Conservation (phyloP, 768 basidiomycete genomes). For the Trametes maxima region DNA sequence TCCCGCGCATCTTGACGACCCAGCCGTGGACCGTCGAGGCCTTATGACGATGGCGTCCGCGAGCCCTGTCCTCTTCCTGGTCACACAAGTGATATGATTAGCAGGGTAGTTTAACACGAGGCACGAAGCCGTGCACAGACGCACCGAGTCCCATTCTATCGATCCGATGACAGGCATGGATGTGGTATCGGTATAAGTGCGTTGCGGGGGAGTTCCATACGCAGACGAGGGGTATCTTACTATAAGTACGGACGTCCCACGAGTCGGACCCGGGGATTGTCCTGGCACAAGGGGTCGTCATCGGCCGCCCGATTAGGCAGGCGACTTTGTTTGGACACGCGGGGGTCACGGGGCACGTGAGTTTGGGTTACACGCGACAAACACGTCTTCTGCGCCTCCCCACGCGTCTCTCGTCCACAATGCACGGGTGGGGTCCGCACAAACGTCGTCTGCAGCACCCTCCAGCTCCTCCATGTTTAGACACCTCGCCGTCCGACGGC, state of each 20-base stretch:
- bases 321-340: conserved; percentile 20
- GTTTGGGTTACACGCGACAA: conserved; percentile 17
- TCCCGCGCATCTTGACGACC: conserved; percentile 79
- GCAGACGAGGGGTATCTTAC: not conserved
- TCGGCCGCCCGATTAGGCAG: conserved; percentile 4
- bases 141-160: conserved; percentile 22
- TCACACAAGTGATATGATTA: conserved; percentile 3
- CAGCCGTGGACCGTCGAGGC: conserved; percentile 70
- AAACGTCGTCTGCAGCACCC: not conserved
- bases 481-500: too few species aligned
- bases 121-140: not conserved
- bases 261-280: not conserved
- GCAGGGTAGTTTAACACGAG: not conserved
- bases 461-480: too few species aligned
- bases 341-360: conserved; percentile 22
- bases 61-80: conserved; percentile 20
- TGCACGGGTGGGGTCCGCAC: not conserved
- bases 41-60: conserved; percentile 35
- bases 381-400: not conserved
- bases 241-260: conserved; percentile 5
- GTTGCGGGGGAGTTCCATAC: not conserved
- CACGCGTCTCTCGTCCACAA: conserved; percentile 6
- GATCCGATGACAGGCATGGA: not conserved
- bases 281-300: not conserved
- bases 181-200: not conserved